Evolutionary conservation across 2,329 filamentous ascomycete species (phyloP), one percentile per base, ranked within the genome.

Genomic region (Trichoderma hamatum): DNA sequence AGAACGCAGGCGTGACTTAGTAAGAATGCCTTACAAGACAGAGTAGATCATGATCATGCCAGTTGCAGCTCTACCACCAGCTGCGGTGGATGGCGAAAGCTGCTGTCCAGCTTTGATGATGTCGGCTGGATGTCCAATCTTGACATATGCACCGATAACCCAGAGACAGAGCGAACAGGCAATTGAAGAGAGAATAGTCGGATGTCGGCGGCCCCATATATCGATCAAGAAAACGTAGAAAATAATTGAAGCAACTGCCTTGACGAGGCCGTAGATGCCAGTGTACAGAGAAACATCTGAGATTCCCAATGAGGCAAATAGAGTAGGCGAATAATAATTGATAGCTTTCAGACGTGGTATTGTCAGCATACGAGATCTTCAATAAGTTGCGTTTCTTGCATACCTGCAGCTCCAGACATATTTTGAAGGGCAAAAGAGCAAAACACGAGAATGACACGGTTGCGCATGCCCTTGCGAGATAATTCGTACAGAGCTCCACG

Each of bases 21-120:
- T 0, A 0, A 7, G 0, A 0, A 1, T 13, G 5, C 71, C 84
- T 71, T 81, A 85, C 75, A 86, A 86, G 55, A 85, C 80, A 1
- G 81, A 84, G 71, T 86, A 87, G 1, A 87, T 77, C 78, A 86
- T 87, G 28, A 87, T 83, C 74, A 84, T 84, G 3, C 84, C 84
- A 36, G 85, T 86, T 9, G 85, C 85, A 16, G 85, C 80, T 69
- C 84, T 82, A 0, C 85, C 85, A 68, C 84, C 84, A 3, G 81
- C 82, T 4, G 75, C 75, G 0, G 80, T 82, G 0, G 80, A 81
- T 7, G 80, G 75, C 0, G 83, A 82, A 6, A 80, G 77, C 1
- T 82, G 74, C 14, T 78, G 76, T 9, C 84, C 84, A 2, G 78
- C 78, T 0, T 75, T 78, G 51, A 85, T 84, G 26, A 82, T 81